Evolutionary conservation across 768 basidiomycete genomes (phyloP), one percentile per base, ranked within the genome.

Genomic region (Boletus pseudo-olivaceus): DNA sequence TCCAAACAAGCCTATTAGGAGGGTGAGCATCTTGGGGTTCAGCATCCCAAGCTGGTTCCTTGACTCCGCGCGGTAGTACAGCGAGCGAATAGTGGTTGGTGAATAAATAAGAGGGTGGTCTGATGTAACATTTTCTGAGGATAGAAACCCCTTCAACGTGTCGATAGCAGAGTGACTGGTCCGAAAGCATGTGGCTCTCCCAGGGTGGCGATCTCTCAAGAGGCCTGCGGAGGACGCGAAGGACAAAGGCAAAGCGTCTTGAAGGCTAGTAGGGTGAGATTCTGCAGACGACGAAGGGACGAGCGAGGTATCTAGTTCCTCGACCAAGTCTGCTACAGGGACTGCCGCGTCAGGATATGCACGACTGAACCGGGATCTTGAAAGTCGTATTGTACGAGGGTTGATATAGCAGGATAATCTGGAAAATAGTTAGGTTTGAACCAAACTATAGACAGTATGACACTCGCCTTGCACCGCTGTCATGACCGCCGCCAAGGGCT

Each of bases 1-100:
- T 10, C 82, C 83, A 58, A 83, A 75, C 17, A 84, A 66, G 53
- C 69, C 68, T 23, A 83, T 75, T 4, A 84, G 62, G 34, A 69
- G 60, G 41, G 73, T 73, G 35, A 80, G 66, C 45, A 78, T 72
- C 44, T 56, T 58, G 10, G 69, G 50, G 38, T 63, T 67, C 19
- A 82, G 66, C 26, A 66, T 63, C n/a, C 51, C 51, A 14, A 76
- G 71, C 26, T 73, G 71, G 14, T 54, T 56, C 26, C 65, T 66
- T 2, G 71, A 64, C 61, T 75, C 75, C 23, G 70, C 62, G 1
- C 64, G 62, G 44, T 63, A 54, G 58, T 79, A 82, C 32, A 80
- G 68, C 20, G 67, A 68, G 56, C 71, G 72, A 37, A 82, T 56
- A 11, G 58, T 62, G 51, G 72, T 66, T 1, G 73, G 62, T 39